Base-by-base conservation (phyloP, 306 rosid genomes). In the Luffa acutangula region DNA sequence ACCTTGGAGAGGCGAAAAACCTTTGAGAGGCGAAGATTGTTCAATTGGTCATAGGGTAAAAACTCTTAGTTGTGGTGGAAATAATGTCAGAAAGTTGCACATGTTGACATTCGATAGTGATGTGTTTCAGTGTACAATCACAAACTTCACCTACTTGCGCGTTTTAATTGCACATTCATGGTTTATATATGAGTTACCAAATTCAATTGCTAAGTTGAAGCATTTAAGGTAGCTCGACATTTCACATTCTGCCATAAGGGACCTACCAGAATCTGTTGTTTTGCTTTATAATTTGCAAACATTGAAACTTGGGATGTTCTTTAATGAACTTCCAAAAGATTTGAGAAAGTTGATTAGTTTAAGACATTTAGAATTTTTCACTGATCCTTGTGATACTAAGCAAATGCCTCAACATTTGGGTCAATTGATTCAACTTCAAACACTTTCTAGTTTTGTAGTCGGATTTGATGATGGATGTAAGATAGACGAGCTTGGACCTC, bases 221-320 rank as follows among this genome's bases (percentile, higher is more conserved):
- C 48, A 46, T 42, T 72, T 80, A 59, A 58, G 73, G 81, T 79
- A 79, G 13, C 54, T 79, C 1, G 48, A 79, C 62, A 43, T 65
- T 46, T 51, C 33, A 46, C 0, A n/a, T 7, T 15, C 76, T 9
- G 5, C 2, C 1, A 79, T 79, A 6, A 34, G 13, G 4, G 41
- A 71, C 20, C 42, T 79, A 9, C 81, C 81, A 31, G 11, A 51
- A 5, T 79, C 76, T 17, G 13, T 79, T 11, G 33, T 37, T 7
- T 34, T 18, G 0, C 81, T 79, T 15, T 79, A 15, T 33, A 18
- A 78, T 6, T 21, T 70, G 4, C 76, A 70, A 18, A 70, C 76
- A 4, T 42, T 70, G 51, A 70, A 36, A 21, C 52, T 70, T 3
- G 31, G 25, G 18, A 20, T 3, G 4, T 67, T 17, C 6, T 6